Evolutionary conservation across 805 yeast genomes (phyloP), one percentile per base, ranked within the genome.

Genomic region (Candida tibetensis): DNA sequence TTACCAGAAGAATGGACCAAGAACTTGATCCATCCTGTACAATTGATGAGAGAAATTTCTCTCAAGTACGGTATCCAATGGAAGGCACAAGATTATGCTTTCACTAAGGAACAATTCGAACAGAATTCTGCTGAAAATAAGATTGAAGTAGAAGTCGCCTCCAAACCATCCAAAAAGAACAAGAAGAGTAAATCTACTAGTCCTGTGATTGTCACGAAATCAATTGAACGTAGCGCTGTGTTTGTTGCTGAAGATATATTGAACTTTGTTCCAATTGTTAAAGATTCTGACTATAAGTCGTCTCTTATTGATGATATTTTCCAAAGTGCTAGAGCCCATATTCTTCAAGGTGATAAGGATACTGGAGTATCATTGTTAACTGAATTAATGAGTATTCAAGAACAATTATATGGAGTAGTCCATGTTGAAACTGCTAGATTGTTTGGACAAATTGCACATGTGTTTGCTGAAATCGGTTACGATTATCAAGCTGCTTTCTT

Each of bases 41-140:
- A 75, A 36, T 53, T 84, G 30, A 68, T 87, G 51, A 80, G 90
- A 64, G 85, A 82, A 48, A 71, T 89, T 46, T 80, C 96, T 8
- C 52, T 69, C 37, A 84, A 85, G 62, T 77, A 81, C 49, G 98
- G 98, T 63, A 77, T 91, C 37, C 99, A 93, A 68, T 82, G 95
- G 85, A 64, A 69, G 43, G 69, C 75, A 8, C 72, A 64, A 44
- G 55, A 64, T 8, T 81, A 77, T 53, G 64, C 58, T 9, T 77
- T 78, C 57, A 69, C 77, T 23, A 55, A 57, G 31, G 78, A 69
- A 31, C 60, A 52, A 14, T 58, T 69, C 30, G 66, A 61, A 21
- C 43, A 48, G n/a, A 39, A 49, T 17, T 40, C 55, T 10, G 72
- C 61, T 3, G 60, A 56, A 35, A 45, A 56, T 27, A 36, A 52